Conservation (phyloP, 2,329 filamentous ascomycete species). For the Trichoderma sp. region DNA sequence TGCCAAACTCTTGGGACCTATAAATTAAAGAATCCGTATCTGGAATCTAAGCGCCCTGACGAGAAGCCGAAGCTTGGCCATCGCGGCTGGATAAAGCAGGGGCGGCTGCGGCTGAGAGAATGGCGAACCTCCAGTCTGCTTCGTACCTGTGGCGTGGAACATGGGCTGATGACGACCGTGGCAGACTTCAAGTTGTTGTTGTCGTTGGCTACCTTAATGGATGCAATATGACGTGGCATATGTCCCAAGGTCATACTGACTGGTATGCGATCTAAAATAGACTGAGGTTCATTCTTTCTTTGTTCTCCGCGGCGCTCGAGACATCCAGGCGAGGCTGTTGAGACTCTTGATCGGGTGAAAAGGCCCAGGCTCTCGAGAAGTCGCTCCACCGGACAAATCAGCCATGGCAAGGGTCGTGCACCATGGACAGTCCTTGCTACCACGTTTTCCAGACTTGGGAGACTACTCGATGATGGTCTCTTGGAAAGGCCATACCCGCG, state of each 20-base stretch:
- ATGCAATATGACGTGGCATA: background rate
- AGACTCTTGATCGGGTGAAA: background rate
- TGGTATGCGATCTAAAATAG: background rate
- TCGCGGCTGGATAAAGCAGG: background rate
- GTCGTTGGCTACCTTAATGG: background rate
- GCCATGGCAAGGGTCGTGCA: background rate
- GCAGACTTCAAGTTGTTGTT: no score
- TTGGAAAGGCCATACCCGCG: slow-evolving; percentile 3
- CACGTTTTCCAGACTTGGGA: background rate
- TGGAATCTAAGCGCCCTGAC: background rate
- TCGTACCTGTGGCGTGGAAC: background rate
- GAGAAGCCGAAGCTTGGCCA: background rate
- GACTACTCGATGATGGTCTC: background rate
- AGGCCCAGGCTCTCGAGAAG: background rate
- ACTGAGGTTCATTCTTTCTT: background rate
- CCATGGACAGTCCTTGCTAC: background rate
- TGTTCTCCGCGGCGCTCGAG: background rate
- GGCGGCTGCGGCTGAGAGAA: background rate
- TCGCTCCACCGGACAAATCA: background rate
- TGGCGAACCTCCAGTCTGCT: background rate
- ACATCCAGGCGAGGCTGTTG: background rate
- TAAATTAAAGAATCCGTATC: background rate
- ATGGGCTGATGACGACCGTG: background rate
- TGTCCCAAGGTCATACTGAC: background rate
- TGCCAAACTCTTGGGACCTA: background rate